Conservation (phyloP, 2,329 filamentous ascomycete species). For the Pseudogymnoascus sp. region DNA sequence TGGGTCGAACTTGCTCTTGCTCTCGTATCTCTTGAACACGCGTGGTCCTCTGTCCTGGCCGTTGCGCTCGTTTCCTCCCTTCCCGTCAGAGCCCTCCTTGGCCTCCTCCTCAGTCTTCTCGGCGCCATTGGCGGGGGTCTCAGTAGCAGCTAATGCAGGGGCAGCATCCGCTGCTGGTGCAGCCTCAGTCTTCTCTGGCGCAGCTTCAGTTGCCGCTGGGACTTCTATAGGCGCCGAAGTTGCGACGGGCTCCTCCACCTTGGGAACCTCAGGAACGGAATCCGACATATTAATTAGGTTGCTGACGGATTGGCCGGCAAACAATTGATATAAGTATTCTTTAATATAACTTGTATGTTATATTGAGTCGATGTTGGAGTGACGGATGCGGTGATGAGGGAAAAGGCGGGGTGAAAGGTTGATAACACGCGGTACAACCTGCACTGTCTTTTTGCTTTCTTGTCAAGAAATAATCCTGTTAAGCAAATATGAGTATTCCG, state of each 20-base stretch:
- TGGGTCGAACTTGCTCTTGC: slow-evolving; percentile 48
- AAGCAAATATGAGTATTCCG: not conserved
- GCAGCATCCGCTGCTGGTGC: not conserved
- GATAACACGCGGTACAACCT: not conserved
- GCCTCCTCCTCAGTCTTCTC: slow-evolving; percentile 12
- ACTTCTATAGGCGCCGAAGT: not conserved
- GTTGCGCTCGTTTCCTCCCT: slow-evolving; percentile 10
- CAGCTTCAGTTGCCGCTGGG: slow-evolving; percentile 8
- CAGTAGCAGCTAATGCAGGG: not conserved
- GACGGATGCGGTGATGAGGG: not conserved
- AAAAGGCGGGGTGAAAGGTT: slow-evolving; percentile 6
- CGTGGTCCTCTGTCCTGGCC: slow-evolving; percentile 11
- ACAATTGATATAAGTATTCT: not conserved
- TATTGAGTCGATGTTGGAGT: not conserved
- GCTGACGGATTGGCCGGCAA: not conserved
- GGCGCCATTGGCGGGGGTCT: not conserved
- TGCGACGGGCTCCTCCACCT: not conserved
- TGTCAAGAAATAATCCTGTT: slow-evolving; percentile 1
- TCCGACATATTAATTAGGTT: not conserved
- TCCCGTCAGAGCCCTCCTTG: slow-evolving; percentile 13
- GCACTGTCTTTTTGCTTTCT: slow-evolving; percentile 8
- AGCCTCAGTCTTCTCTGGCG: slow-evolving; percentile 14
- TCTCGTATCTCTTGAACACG: slow-evolving; percentile 26
- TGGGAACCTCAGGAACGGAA: not conserved
- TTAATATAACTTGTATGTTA: not conserved